These are phyloP conservation scores for Xenoacremonium recifei DNA, from an alignment of 2,329 filamentous ascomycete species.

Conservation along the genomic window DNA sequence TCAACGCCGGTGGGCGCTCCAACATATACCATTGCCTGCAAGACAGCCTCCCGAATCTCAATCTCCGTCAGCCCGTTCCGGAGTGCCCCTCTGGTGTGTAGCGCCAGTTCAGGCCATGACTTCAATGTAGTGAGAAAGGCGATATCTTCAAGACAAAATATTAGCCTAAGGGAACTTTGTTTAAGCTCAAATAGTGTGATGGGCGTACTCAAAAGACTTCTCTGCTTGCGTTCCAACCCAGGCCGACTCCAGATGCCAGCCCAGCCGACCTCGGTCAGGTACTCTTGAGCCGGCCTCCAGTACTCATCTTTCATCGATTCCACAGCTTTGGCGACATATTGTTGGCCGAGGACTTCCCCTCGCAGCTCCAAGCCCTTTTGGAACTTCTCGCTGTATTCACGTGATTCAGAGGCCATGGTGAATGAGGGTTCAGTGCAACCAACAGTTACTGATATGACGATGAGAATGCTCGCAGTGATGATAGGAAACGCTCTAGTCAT, in stretches of 20 bases:
- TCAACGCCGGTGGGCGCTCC: conserved; percentile 16
- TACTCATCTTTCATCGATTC: conserved; percentile 13
- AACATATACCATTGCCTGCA: conserved; percentile 17
- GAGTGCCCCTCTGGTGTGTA: conserved; percentile 16
- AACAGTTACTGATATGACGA: too few species aligned
- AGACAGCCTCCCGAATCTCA: conserved; percentile 15
- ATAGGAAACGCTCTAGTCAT: too few species aligned
- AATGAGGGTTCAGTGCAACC: too few species aligned
- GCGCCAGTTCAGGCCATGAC: conserved; percentile 9
- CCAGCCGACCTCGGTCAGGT: conserved; percentile 16
- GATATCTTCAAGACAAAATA: conserved; percentile 1
- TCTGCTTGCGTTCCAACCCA: conserved; percentile 16
- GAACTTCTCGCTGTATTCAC: conserved; percentile 9
- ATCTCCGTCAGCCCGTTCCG: conserved; percentile 16
- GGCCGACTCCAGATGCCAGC: conserved; percentile 14
- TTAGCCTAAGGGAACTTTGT: not conserved
- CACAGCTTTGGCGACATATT: conserved; percentile 18
- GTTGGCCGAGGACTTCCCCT: conserved; percentile 14
- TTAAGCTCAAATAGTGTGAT: too few species aligned
- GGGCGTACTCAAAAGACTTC: conserved; percentile 16
- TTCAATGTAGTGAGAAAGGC: conserved; percentile 17
- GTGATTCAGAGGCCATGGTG: conserved; percentile 7
- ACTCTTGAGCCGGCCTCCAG: conserved; percentile 16
- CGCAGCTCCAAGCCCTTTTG: conserved; percentile 3
- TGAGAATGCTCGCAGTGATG: too few species aligned